Evolutionary conservation across 371 early-diverging fungal species (phyloP).

Genomic region (Choanephora cucurbitarum): DNA sequence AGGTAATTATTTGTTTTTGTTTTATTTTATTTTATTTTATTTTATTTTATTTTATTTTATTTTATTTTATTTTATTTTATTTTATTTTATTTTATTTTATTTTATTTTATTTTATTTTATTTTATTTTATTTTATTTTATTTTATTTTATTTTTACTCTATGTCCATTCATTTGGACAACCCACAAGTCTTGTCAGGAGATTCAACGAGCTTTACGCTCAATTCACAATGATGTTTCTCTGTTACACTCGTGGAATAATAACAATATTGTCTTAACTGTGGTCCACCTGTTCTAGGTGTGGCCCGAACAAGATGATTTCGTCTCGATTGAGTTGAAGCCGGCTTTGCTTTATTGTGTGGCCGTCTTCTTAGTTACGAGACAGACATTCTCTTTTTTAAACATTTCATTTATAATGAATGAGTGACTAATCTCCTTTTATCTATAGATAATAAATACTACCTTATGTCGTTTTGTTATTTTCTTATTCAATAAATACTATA

Average conservation of each 20-base stretch:
- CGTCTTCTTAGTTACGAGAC: slow-evolving; percentile 26
- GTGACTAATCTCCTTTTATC: too few relatives aligned
- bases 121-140: slow-evolving; percentile 15
- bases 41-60: slow-evolving; percentile 7
- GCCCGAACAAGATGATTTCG: slow-evolving; percentile 24
- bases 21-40: slow-evolving; percentile 5
- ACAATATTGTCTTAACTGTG: slow-evolving; percentile 29
- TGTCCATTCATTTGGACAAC: slow-evolving; percentile 3
- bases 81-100: slow-evolving; percentile 7
- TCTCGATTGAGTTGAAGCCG: slow-evolving; percentile 40
- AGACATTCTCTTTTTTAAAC: slow-evolving; percentile 5
- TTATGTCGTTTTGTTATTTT: too few relatives aligned
- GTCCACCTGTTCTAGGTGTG: slow-evolving; percentile 34
- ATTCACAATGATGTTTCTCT: slow-evolving; percentile 30
- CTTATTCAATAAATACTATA: too few relatives aligned
- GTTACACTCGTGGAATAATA: slow-evolving; percentile 42
- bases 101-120: slow-evolving; percentile 7
- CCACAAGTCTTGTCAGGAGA: slow-evolving; percentile 44
- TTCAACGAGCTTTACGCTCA: slow-evolving; percentile 23
- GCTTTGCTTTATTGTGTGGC: slow-evolving; percentile 16
- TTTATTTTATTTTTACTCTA: not conserved
- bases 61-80: slow-evolving; percentile 15
- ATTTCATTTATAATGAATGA: too few relatives aligned
- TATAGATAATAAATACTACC: too few relatives aligned
- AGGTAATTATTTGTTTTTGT: slow-evolving; percentile 23